Base-by-base conservation (phyloP, 371 early-diverging fungal species). In the Fennellomyces sp. region DNA sequence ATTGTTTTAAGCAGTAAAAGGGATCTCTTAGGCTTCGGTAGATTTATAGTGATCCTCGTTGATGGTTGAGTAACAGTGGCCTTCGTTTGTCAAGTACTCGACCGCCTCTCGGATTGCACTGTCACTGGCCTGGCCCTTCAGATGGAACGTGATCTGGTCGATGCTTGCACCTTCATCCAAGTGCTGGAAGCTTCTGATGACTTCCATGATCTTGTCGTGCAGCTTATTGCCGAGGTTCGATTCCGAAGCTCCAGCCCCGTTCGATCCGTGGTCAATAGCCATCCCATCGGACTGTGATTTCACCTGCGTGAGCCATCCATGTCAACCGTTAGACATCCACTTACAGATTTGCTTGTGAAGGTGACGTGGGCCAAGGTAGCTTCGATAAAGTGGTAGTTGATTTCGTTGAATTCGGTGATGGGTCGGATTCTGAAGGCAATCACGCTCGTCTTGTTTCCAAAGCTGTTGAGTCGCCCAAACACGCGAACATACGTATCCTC, bases 351-450 rank as follows among this genome's bases (percentile, higher is more conserved):
- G 6, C 75, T 78, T 26, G 80, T 75, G 28, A 80, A 71, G 27
- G 63, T 61, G 48, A 91, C 60, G 61, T 93, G 93, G 8, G 75
- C 78, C 29, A 82, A 65, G 21, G 88, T 79, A 38, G 82, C 83
- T 35, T 90, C 85, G 35, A 92, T 58, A 26, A 81, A 80, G 69
- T 94, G 94, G 60, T 77, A 85, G 0, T 86, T 80, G 47, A 94
- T 78, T 68, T 94, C 94, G 69, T 95, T 91, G 59, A 80, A 81
- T 38, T 87, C 82, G 5, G 65, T 78, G 23, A 95, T 73, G 28
- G 88, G 85, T 3, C 80, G 69, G 29, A 94, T 80, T 30, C 64
- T 56, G 59, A 76, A 78, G 3, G 85, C 81, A 11, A 73, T 58
- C 7, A 90, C 56, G 50, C 68, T 74, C 10, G 71, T 68, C 63